A percentile compares a stretch with the other conserved stretches of the same genome.
These are phyloP conservation scores for Leishmania aethiopica DNA, from an alignment of 208 protist species.

Conservation along the genomic window DNA sequence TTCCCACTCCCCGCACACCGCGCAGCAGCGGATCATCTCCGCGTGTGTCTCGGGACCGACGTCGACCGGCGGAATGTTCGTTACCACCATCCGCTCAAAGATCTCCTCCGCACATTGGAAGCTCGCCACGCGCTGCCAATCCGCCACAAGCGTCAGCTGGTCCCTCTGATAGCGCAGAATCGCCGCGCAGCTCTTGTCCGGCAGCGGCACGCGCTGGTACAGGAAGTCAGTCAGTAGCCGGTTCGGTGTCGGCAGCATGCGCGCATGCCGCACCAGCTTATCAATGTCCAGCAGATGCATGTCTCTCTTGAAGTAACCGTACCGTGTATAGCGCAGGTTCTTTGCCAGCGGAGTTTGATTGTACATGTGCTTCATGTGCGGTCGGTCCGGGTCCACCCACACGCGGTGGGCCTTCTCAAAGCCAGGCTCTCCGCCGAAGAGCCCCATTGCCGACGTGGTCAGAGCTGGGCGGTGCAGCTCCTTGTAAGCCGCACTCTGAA, in stretches of 20 bases:
- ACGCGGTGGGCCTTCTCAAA: constrained; percentile 91
- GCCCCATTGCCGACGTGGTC: constrained; percentile 82
- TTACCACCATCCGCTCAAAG: constrained; percentile 90
- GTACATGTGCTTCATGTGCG: constrained; percentile 91
- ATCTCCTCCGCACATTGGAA: constrained; percentile 83
- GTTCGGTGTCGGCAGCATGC: constrained; percentile 85
- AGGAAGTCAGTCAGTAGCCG: constrained; percentile 89
- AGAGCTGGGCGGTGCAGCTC: constrained; percentile 87
- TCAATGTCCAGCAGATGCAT: constrained; percentile 92
- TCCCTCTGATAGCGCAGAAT: constrained; percentile 82
- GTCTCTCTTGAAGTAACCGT: constrained; percentile 92
- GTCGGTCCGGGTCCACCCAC: constrained; percentile 91
- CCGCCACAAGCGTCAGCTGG: constrained; percentile 76
- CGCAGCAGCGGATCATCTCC: constrained; percentile 92
- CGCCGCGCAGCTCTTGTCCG: constrained; percentile 81
- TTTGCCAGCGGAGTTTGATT: constrained; percentile 84
- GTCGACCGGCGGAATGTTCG: constrained; percentile 89
- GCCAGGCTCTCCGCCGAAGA: constrained; percentile 90
- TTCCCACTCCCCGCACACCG: constrained; percentile 73
- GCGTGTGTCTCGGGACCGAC: constrained; percentile 86
- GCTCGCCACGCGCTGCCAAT: constrained; percentile 52
- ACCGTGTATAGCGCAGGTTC: constrained; percentile 90
- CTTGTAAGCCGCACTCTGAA: constrained; percentile 71
- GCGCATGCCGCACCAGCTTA: constrained; percentile 90
- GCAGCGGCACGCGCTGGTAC: constrained; percentile 87